phyloP scores from a whole-genome alignment of 441 rosid species.

The Pelargonium australe region DNA sequence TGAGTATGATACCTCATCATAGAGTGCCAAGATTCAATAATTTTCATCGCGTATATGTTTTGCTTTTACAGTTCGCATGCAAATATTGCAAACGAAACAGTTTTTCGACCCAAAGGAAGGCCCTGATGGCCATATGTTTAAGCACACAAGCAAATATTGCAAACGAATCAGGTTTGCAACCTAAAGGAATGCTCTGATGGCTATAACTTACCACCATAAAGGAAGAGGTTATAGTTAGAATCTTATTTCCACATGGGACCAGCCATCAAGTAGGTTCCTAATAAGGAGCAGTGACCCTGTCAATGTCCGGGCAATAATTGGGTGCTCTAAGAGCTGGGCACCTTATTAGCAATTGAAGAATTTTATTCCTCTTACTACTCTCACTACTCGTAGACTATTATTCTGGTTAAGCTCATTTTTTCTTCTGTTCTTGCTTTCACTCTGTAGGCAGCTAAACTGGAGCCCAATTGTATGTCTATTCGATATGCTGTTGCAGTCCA shows the following conservation, averaged over 20 bases:
- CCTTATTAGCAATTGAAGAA: not conserved
- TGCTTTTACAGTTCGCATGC: too few relatives aligned
- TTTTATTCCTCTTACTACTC: slow-evolving; percentile 4
- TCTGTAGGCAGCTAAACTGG: slow-evolving; percentile 81
- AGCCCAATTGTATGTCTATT: slow-evolving; percentile 83
- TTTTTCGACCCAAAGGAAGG: not conserved
- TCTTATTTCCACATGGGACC: not conserved
- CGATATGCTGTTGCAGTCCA: slow-evolving; percentile 89
- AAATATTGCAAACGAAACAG: not conserved
- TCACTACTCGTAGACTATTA: not conserved
- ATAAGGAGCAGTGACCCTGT: too few relatives aligned
- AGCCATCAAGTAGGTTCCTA: too few relatives aligned
- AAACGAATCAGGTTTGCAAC: too few relatives aligned
- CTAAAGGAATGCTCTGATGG: too few relatives aligned
- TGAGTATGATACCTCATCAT: too few relatives aligned
- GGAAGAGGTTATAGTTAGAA: not conserved
- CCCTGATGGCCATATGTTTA: not conserved
- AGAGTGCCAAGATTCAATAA: too few relatives aligned
- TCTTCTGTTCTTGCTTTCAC: slow-evolving; percentile 12
- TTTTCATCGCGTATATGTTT: too few relatives aligned
- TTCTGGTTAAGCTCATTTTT: slow-evolving; percentile 4
- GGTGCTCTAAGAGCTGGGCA: too few relatives aligned
- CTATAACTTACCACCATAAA: too few relatives aligned
- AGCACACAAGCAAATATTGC: not conserved
- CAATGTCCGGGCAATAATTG: too few relatives aligned